Base-by-base conservation (phyloP, 2,329 filamentous ascomycete species). In the Harringtonia aguacate region DNA sequence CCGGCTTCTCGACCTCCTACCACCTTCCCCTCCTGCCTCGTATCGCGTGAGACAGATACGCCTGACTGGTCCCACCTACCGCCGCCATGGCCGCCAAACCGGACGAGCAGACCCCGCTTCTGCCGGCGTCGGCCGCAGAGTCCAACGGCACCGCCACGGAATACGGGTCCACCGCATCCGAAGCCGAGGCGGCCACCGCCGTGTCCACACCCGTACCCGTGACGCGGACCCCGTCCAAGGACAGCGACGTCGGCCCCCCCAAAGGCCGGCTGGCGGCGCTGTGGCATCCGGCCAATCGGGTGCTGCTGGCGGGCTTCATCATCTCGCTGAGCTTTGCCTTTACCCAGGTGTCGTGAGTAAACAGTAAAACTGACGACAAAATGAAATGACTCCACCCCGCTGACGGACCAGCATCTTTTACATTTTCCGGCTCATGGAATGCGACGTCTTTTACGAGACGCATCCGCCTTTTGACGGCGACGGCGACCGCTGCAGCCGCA, bases 371-470 rank as follows among this genome's bases (percentile, higher is more conserved):
- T 15, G 22, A 15, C 13, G 9, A 4, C 10, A 33, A 18, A 21
- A 7, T 2, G 14, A 17, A 5, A 8, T 12, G 6, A 8, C 29
- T 8, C 14, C 7, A 28, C 28, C 5, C 20, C 3, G 20, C 39
- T 44, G 8, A 38, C 22, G 15, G 6, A 12, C 1, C 39, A 65
- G 62, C 8, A 66, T 66, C 2, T 67, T 79, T 48, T 77, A 79
- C 68, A 77, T 81, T 21, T 84, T 86, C 52, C 77, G 79, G 46
- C 56, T 83, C 2, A 85, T 86, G 80, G 78, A 77, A 40, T 86
- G 82, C 59, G 77, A 86, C 44, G 70, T 73, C 41, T 86, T 78
- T 57, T 86, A 85, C 59, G 63, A 68, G 30, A 64, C 64, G 3
- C 73, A 84, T 53, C 67, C 72, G 13, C 67, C 70, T 0, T 73